Evolutionary conservation across 106 monocot genomes (phyloP).

Genomic region (Acorus calamus): DNA sequence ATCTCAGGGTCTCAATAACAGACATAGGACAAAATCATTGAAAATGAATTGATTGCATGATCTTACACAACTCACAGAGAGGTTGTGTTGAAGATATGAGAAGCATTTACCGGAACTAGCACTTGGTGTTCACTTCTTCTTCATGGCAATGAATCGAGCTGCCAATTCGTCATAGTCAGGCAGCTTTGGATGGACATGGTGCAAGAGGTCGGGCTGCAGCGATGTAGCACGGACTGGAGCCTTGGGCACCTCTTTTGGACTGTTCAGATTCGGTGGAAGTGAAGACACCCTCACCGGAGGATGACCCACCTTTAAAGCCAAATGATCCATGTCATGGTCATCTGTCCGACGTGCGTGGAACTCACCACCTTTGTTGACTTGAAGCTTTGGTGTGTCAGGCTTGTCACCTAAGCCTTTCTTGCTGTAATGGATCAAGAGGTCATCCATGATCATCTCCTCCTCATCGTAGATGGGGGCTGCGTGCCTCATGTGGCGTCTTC

Average conservation of each 20-base stretch:
- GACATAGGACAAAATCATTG: too few species aligned
- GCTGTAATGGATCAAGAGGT: conserved; percentile 49
- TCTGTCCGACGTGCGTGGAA: background rate
- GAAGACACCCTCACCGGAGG: conserved; percentile 5
- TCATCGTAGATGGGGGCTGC: conserved; percentile 10
- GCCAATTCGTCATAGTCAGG: conserved; percentile 50
- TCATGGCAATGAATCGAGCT: conserved; percentile 34
- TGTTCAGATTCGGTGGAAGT: background rate
- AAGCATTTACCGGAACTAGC: too few species aligned
- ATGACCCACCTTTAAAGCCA: conserved; percentile 4
- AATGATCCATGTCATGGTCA: conserved; percentile 12
- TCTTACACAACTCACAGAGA: too few species aligned
- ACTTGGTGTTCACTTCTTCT: conserved; percentile 1
- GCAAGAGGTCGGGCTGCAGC: conserved; percentile 34
- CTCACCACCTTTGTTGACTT: background rate
- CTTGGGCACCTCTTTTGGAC: background rate
- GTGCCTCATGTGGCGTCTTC: background rate
- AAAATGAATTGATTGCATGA: too few species aligned
- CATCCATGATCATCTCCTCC: conserved; percentile 48
- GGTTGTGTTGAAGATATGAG: too few species aligned
- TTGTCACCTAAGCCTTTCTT: conserved; percentile 24
- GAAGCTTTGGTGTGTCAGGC: conserved; percentile 7
- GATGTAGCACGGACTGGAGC: conserved; percentile 23
- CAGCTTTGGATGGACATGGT: conserved; percentile 31
- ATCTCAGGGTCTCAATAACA: too few species aligned